Base-by-base conservation (phyloP, 257 asterid species). In the Solanum acaule region DNA sequence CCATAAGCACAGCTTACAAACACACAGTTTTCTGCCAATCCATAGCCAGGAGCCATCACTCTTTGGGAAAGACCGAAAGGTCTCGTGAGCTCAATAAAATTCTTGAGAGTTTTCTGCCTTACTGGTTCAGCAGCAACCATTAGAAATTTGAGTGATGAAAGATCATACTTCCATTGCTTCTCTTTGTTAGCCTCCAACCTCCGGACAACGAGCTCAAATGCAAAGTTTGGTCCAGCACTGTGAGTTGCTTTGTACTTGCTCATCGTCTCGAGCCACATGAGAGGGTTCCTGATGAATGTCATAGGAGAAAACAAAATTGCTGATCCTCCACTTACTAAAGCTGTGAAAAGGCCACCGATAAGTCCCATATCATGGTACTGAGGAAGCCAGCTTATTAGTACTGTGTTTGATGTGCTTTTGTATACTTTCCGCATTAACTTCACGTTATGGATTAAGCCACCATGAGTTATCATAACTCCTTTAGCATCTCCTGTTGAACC, bases 111-210 rank as follows among this genome's bases (percentile, higher is more conserved):
- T 88, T 86, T 93, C 81, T 91, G 96, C 75, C 98, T 93, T 14
- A 95, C 98, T 10, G 98, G 98, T 86, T 95, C 98, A 89, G 98
- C 98, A 76, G 96, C 98, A 59, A 95, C 90, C 98, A 95, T 95
- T 46, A 95, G 93, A 72, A 95, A 95, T 11, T 72, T 84, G 94
- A 95, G 89, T 81, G 98, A 91, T 27, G 98, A 94, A 88, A 95
- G 97, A 88, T 95, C 95, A 83, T 89, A 95, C 37, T 34, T 89
- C 79, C 85, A 56, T 18, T 46, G 87, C 91, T 89, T 94, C 25
- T 91, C 93, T 91, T 82, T 89, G 87, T 89, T 91, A 18, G 91
- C 86, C 92, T 95, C 98, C 90, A 94, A 86, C 90, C 98, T 92
- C 56, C 98, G 87, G 44, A 92, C 73, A 68, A 95, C 88, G 2